A percentile compares a stretch with the other conserved stretches of the same genome.
Evolutionary conservation across 2,329 filamentous ascomycete genomes (phyloP).

Genomic region (Intubia oerlemansii): DNA sequence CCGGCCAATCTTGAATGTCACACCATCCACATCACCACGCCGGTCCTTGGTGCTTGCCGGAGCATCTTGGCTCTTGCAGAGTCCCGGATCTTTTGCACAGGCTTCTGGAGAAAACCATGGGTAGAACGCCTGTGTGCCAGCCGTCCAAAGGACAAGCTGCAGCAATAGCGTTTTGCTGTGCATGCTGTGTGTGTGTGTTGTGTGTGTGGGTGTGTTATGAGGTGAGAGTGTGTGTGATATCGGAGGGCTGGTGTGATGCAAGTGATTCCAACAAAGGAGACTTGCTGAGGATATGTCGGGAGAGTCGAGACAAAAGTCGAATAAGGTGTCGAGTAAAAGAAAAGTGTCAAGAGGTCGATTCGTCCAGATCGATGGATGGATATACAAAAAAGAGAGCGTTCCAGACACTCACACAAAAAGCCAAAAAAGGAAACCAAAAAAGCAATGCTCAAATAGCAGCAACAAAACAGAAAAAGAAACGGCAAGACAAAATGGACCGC

Average conservation of each 20-base stretch:
- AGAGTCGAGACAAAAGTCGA: too few relatives aligned
- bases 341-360: too few relatives aligned
- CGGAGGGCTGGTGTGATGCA: neutral
- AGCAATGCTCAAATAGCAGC: neutral
- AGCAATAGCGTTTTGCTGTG: constrained; percentile 16
- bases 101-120: constrained; percentile 18
- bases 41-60: too few relatives aligned
- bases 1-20: constrained; percentile 1
- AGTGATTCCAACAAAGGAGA: constrained; percentile 8
- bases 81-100: constrained; percentile 10
- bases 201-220: neutral
- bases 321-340: too few relatives aligned
- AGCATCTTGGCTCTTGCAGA: constrained; percentile 9
- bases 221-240: neutral
- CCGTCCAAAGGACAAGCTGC: constrained; percentile 25
- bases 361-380: too few relatives aligned
- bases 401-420: constrained; percentile 3
- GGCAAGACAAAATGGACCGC: neutral
- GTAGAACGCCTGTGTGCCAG: constrained; percentile 24
- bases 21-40: too few relatives aligned
- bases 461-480: neutral
- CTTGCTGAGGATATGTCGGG: constrained; percentile 3
- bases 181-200: constrained; percentile 15
- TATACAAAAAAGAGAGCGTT: constrained; percentile 3
- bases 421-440: neutral